Conservation (phyloP, 2,329 filamentous ascomycete species). For the Ophiostoma ulmi region DNA sequence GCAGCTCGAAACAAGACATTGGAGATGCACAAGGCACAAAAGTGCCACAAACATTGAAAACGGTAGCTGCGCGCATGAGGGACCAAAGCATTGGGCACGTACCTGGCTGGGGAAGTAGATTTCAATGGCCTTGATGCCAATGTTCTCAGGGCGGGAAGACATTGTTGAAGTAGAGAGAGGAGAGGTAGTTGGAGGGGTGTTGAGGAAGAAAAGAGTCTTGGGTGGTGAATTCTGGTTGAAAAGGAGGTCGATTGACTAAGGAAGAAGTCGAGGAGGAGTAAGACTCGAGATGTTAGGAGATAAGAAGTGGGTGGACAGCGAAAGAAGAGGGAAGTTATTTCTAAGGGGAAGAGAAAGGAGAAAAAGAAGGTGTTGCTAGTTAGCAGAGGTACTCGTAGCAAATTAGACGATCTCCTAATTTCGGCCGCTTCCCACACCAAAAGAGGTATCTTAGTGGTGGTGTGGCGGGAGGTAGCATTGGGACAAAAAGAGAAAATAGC, state of each 20-base stretch:
- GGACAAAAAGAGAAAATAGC: slow-evolving; percentile 12
- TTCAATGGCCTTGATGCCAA: slow-evolving; percentile 90
- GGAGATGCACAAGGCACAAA: neutral
- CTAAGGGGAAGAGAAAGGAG: slow-evolving; percentile 37
- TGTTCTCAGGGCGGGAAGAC: slow-evolving; percentile 74
- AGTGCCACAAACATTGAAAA: neutral
- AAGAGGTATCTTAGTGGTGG: slow-evolving; percentile 5
- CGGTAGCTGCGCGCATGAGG: neutral
- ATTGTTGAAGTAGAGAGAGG: slow-evolving; percentile 42
- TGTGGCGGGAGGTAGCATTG: slow-evolving; percentile 12
- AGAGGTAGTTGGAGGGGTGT: neutral
- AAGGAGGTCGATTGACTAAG: neutral
- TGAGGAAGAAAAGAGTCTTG: neutral
- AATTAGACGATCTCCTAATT: slow-evolving; percentile 15
- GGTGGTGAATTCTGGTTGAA: neutral
- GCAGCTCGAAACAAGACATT: slow-evolving; percentile 4
- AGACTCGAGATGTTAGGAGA: slow-evolving; percentile 8
- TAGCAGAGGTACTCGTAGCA: neutral
- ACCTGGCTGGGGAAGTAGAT: slow-evolving; percentile 85
- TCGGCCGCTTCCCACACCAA: slow-evolving; percentile 7
- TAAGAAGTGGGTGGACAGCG: neutral
- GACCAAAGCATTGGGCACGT: slow-evolving; percentile 34
- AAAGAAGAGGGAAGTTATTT: slow-evolving; percentile 8
- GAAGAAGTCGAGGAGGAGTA: slow-evolving; percentile 9
- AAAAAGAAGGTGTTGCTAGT: neutral